Conservation (phyloP, 2,329 filamentous ascomycete species). For the Microcyclospora pomicola region DNA sequence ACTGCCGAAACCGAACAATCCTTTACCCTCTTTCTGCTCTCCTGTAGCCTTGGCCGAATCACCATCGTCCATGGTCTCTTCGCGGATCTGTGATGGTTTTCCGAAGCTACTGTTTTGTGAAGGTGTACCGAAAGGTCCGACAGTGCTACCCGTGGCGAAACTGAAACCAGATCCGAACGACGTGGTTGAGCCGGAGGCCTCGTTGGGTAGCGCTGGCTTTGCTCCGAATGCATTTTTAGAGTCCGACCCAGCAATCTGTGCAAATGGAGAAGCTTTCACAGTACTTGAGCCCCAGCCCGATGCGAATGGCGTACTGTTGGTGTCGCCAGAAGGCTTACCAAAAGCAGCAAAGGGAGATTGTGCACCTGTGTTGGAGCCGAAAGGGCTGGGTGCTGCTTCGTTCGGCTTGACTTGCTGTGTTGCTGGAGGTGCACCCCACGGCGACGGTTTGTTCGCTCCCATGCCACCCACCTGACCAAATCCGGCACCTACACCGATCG, state of each 20-base stretch:
- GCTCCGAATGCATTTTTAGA: not conserved
- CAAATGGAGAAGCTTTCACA: constrained; percentile 5
- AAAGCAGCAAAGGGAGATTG: constrained; percentile 22
- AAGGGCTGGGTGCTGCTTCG: constrained; percentile 4
- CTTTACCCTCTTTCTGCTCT: constrained; percentile 5
- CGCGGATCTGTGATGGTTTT: constrained; percentile 12
- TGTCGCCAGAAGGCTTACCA: constrained; percentile 5
- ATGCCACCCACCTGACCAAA: constrained; percentile 14
- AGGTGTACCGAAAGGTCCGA: constrained; percentile 15
- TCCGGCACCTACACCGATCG: constrained; percentile 4
- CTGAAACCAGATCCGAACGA: constrained; percentile 7
- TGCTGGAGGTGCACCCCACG: constrained; percentile 10
- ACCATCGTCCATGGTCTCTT: constrained; percentile 14
- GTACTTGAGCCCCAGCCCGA: no score
- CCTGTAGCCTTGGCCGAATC: constrained; percentile 2
- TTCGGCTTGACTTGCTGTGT: not conserved
- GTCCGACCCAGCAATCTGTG: not conserved
- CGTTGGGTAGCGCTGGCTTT: constrained; percentile 5
- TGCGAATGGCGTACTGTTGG: constrained; percentile 2
- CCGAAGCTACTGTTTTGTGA: constrained; percentile 9
- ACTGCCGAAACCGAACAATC: constrained; percentile 19
- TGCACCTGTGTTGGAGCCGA: constrained; percentile 8
- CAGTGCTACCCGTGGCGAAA: constrained; percentile 12
- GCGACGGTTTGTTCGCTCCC: constrained; percentile 13
- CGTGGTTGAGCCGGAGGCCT: constrained; percentile 14